These are phyloP conservation scores for Aspergillus piperis DNA, from an alignment of 2,329 filamentous ascomycete genomes.

Conservation along the genomic window DNA sequence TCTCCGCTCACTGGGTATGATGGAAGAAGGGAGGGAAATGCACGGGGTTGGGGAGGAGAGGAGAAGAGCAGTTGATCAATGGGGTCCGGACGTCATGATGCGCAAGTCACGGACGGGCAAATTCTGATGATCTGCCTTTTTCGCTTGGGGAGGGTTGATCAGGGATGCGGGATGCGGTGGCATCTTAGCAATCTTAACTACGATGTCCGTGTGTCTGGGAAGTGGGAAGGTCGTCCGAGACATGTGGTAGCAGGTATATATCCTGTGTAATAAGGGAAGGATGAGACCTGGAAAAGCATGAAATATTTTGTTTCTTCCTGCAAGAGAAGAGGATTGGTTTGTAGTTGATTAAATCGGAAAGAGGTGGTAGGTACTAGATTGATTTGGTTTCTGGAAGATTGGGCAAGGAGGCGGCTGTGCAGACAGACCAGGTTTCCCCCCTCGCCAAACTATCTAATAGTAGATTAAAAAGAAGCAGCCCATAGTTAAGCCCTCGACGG, in stretches of 20 bases:
- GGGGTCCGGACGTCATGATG: constrained; percentile 8
- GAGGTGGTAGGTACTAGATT: neutral
- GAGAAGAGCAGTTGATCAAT: neutral
- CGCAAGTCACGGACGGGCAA: constrained; percentile 7
- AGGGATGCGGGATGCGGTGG: neutral
- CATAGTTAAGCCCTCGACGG: neutral
- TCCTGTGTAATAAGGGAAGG: neutral
- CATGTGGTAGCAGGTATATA: neutral
- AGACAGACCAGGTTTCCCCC: neutral
- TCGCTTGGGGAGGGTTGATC: neutral
- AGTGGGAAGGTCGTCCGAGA: neutral
- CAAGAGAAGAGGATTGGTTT: neutral
- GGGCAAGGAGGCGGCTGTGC: neutral
- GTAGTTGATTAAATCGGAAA: neutral
- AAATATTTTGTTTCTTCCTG: neutral
- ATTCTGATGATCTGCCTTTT: neutral
- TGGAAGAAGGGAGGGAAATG: neutral
- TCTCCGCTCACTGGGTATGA: neutral
- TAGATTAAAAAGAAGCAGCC: too few relatives aligned
- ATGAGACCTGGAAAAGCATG: neutral
- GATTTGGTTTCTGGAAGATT: neutral
- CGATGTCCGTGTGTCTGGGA: neutral
- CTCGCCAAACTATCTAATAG: neutral
- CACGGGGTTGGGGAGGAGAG: neutral
- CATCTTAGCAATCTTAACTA: neutral